Percentiles rank a stretch among this genome's conserved stretches.
These are phyloP conservation scores for Verticillium klebahnii DNA, from an alignment of 2,329 filamentous ascomycete species.

Conservation along the genomic window DNA sequence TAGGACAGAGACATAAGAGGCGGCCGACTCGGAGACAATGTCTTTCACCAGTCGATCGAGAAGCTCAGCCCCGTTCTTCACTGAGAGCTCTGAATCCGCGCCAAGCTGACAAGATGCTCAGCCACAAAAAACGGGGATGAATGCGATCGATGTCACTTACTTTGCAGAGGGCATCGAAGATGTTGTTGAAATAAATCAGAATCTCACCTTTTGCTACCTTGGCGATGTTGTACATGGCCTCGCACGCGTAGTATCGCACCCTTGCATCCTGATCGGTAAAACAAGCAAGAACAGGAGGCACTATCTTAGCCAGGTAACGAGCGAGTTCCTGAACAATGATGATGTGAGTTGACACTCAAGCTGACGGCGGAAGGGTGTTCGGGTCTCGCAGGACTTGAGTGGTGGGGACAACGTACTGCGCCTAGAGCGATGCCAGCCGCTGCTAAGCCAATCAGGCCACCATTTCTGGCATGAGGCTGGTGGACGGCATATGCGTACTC, in stretches of 20 bases:
- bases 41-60: constrained; percentile 94
- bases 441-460: constrained; percentile 89
- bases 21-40: constrained; percentile 90
- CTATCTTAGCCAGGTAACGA: constrained; percentile 86
- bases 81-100: constrained; percentile 91
- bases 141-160: constrained; percentile 39
- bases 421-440: constrained; percentile 94
- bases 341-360: neutral
- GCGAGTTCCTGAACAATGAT: constrained; percentile 67
- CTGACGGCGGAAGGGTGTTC: neutral
- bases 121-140: neutral
- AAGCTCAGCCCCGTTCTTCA: constrained; percentile 96
- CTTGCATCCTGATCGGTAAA: constrained; percentile 97
- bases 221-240: constrained; percentile 99
- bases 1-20: constrained; percentile 88
- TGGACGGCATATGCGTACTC: constrained; percentile 98
- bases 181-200: constrained; percentile 94
- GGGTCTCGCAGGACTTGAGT: neutral
- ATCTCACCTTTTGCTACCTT: constrained; percentile 99
- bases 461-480: constrained; percentile 93
- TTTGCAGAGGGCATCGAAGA: constrained; percentile 96
- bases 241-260: constrained; percentile 96
- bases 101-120: constrained; percentile 60
- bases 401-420: constrained; percentile 56
- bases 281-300: constrained; percentile 93